Conservation (phyloP, 192 early-diverging fungal genomes). For the Backusella luteola region DNA sequence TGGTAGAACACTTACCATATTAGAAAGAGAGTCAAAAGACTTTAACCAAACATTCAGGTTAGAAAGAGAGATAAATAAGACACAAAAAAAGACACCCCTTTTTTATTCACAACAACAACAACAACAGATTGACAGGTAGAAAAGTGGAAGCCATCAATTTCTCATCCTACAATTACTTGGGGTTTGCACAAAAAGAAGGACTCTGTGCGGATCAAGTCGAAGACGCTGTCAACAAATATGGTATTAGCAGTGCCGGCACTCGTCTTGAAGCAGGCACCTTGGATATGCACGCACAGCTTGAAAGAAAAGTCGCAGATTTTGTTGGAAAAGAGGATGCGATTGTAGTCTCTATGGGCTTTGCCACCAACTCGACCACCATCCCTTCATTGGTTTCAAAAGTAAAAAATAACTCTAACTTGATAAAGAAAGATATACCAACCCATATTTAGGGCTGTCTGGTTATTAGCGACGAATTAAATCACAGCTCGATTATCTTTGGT, state of each 20-base stretch:
- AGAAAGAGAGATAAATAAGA: neutral
- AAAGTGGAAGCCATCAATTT: constrained; percentile 75
- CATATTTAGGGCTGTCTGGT: constrained; percentile 69
- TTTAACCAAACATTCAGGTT: constrained; percentile 72
- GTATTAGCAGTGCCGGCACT: constrained; percentile 58
- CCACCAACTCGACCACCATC: constrained; percentile 86
- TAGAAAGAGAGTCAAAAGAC: constrained; percentile 75
- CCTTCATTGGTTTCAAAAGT: constrained; percentile 71
- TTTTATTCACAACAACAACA: neutral
- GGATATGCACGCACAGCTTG: constrained; percentile 67
- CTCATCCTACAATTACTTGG: constrained; percentile 92
- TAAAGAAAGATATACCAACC: neutral
- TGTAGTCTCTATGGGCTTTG: constrained; percentile 87
- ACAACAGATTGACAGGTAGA: constrained; percentile 60
- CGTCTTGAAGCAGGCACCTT: constrained; percentile 65
- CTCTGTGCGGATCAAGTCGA: constrained; percentile 88
- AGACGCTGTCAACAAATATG: constrained; percentile 56
- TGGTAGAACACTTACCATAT: constrained; percentile 71
- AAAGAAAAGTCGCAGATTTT: constrained; percentile 76
- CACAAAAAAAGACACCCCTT: neutral
- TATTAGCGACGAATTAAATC: constrained; percentile 88
- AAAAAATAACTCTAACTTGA: neutral
- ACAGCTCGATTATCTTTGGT: constrained; percentile 85
- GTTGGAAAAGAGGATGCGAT: constrained; percentile 81
- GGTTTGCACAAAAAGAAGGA: constrained; percentile 85